phyloP scores from a whole-genome alignment of 2,329 filamentous ascomycete genomes.

The Dothidotthia symphoricarpi region DNA sequence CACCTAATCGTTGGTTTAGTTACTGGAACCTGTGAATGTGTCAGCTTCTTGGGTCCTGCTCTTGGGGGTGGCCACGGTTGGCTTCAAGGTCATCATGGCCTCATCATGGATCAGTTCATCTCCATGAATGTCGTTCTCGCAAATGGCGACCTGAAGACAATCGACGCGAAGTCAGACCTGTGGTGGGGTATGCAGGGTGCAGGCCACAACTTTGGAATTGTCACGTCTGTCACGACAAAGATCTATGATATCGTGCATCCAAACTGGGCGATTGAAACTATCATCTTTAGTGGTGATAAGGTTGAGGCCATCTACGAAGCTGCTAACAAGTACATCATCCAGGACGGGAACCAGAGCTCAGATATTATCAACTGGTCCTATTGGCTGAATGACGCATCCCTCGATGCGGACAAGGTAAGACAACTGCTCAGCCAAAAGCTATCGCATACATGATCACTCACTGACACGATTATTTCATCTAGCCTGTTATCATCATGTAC shows the following conservation, averaged over 20 bases:
- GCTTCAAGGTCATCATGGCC: conserved; percentile 55
- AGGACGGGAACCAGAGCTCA: conserved; percentile 45
- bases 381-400: conserved; percentile 19
- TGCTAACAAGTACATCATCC: conserved; percentile 48
- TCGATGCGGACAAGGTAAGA: conserved; percentile 16
- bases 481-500: conserved; percentile 23
- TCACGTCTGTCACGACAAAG: conserved; percentile 46
- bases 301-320: conserved; percentile 50
- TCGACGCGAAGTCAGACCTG: conserved; percentile 48
- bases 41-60: conserved; percentile 49
- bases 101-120: conserved; percentile 56
- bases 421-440: not conserved
- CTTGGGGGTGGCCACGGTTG: conserved; percentile 60
- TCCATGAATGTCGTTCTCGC: conserved; percentile 55
- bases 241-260: conserved; percentile 41
- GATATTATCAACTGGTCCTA: conserved; percentile 34
- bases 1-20: conserved; percentile 10
- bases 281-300: conserved; percentile 44
- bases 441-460: not conserved
- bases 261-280: conserved; percentile 25
- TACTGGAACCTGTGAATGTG: conserved; percentile 51
- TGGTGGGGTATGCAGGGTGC: conserved; percentile 59
- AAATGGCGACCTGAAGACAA: conserved; percentile 46
- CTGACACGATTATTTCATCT: not conserved
- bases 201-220: conserved; percentile 60